Base-by-base conservation (phyloP, 2,329 filamentous ascomycete species). In the Fusarium illudens region DNA sequence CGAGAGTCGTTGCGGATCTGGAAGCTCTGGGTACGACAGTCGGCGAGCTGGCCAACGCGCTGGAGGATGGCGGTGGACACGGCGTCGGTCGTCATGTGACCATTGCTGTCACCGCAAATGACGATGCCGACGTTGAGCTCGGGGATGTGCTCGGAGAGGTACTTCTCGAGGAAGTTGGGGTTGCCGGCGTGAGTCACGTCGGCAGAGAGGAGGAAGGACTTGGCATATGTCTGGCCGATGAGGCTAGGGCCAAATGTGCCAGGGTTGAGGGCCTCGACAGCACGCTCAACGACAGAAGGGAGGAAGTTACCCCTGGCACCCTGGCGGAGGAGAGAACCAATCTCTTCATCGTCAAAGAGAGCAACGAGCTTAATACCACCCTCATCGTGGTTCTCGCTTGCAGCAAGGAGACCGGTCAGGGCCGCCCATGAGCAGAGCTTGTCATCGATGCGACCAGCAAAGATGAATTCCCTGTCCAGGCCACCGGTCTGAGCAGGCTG, bases 331-430 rank as follows among this genome's bases (percentile, higher is more conserved):
- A 93, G 84, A 25, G 92, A 96, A 64, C 96, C 96, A 64, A 99
- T 97, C 79, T 99, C 96, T 79, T 99, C 96, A 74, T 97, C 92
- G 76, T 98, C 96, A 75, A 98, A 98, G 73, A 97, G 90, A n/a
- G 91, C 94, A 33, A 96, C 92, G 58, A 97, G 84, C 80, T 96
- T 96, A 79, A 98, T 89, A 56, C 90, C 87, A n/a, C 89, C 86
- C 63, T 90, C 86, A 10, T 82, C 77, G 1, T 86, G 82, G 70
- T 79, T 83, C 36, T 84, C 81, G 12, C 87, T 82, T 17, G 90
- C 88, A 51, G 90, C 89, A 27, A 97, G 84, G 0, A 99, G 89
- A 4, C 89, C 94, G 78, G 94, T 90, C 54, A 97, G 85, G 8
- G 96, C 95, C 8, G 94, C 89, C 90, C 93, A 98, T 30, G 92